phyloP scores from a whole-genome alignment of 1,139 yeast species.

The Sugiyamaella sp. region DNA sequence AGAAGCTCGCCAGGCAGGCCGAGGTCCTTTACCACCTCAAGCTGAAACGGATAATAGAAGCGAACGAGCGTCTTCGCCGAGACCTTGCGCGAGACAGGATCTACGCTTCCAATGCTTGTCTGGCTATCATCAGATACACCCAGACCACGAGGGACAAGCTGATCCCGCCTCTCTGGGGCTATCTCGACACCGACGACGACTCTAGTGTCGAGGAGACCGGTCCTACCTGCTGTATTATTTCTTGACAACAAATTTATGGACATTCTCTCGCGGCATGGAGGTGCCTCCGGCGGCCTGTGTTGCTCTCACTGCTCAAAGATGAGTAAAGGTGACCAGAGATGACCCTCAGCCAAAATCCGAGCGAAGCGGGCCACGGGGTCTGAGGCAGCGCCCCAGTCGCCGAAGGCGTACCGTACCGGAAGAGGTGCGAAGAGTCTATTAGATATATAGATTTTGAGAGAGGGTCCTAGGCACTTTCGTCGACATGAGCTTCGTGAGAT shows the following conservation, averaged over 20 bases:
- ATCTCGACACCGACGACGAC: constrained; percentile 27
- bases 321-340: too few relatives aligned
- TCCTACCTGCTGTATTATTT: constrained; percentile 22
- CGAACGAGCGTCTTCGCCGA: constrained; percentile 57
- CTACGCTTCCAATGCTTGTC: constrained; percentile 69
- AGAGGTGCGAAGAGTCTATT: background rate
- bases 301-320: too few relatives aligned
- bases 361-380: background rate
- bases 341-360: too few relatives aligned
- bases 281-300: too few relatives aligned
- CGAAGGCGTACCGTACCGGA: background rate
- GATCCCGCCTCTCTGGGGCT: constrained; percentile 31
- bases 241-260: too few relatives aligned
- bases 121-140: constrained; percentile 38
- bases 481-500: constrained; percentile 56
- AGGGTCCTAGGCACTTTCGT: constrained; percentile 6
- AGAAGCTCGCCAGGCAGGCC: constrained; percentile 27
- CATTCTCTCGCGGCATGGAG: too few relatives aligned
- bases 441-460: constrained; percentile 1
- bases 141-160: constrained; percentile 27
- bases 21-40: constrained; percentile 47
- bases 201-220: constrained; percentile 16
- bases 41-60: constrained; percentile 63
- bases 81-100: constrained; percentile 62
- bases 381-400: background rate